Evolutionary conservation across 129 eudicot species (phyloP).

Genomic region (Glebionis coronaria): DNA sequence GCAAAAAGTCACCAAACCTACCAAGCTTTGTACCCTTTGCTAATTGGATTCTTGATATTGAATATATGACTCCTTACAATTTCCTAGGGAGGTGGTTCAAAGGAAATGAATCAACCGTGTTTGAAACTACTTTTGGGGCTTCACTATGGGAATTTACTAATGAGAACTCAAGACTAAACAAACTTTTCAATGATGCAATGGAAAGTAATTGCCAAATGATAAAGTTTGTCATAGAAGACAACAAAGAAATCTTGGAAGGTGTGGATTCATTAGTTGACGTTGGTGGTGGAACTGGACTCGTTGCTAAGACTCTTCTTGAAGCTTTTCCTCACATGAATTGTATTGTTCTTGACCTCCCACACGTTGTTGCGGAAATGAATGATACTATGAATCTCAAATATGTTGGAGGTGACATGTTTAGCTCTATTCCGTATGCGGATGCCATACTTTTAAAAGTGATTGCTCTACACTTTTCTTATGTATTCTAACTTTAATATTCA

Average conservation of each 20-base stretch:
- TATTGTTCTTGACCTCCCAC: constrained; percentile 50
- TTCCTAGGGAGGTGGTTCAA: constrained; percentile 27
- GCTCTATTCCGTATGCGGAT: constrained; percentile 39
- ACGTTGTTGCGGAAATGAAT: constrained; percentile 31
- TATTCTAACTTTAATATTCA: too few relatives aligned
- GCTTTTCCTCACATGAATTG: constrained; percentile 39
- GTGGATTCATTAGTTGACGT: constrained; percentile 47
- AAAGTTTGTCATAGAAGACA: constrained; percentile 10
- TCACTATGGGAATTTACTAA: constrained; percentile 27
- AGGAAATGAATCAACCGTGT: constrained; percentile 16
- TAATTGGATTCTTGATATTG: constrained; percentile 3
- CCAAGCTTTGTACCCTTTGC: constrained; percentile 19
- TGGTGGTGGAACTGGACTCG: constrained; percentile 50
- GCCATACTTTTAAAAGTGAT: constrained; percentile 37
- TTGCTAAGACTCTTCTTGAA: constrained; percentile 27
- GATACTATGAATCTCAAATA: constrained; percentile 29
- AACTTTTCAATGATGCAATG: constrained; percentile 34
- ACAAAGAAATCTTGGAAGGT: constrained; percentile 33
- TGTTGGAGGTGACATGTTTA: constrained; percentile 50
- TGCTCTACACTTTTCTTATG: neutral
- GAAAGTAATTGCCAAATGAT: constrained; percentile 31
- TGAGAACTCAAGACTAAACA: constrained; percentile 18
- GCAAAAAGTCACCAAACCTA: neutral
- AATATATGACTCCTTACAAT: constrained; percentile 18
- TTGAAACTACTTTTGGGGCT: constrained; percentile 30